phyloP scores from a whole-genome alignment of 2,329 filamentous ascomycete species.

The Dothideomycetidae sp. region DNA sequence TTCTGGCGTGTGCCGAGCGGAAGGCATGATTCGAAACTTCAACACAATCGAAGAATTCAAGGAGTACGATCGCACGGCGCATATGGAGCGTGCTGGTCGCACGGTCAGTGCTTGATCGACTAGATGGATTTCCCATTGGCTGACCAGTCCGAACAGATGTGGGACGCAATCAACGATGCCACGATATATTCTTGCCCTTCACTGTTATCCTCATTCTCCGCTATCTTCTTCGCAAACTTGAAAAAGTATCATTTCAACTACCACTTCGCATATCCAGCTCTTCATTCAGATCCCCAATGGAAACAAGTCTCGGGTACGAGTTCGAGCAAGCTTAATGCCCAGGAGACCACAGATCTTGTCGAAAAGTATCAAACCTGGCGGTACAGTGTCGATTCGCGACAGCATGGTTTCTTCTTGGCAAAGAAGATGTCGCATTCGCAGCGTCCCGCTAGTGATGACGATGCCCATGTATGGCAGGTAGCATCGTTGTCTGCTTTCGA shows the following conservation, averaged over 20 bases:
- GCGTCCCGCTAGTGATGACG: not conserved
- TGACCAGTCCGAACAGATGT: conserved; percentile 47
- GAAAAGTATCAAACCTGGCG: conserved; percentile 80
- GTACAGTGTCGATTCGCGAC: conserved; percentile 63
- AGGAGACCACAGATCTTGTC: conserved; percentile 65
- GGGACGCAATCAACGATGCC: conserved; percentile 93
- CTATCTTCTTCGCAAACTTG: conserved; percentile 85
- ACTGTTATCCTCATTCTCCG: conserved; percentile 72
- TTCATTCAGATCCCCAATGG: conserved; percentile 83
- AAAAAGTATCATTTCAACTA: conserved; percentile 98
- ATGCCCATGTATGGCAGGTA: conserved; percentile 49
- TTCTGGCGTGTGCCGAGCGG: conserved; percentile 61
- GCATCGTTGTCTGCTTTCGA: conserved; percentile 67
- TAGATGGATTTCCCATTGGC: conserved; percentile 1
- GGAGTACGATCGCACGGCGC: conserved; percentile 61
- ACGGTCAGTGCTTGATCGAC: conserved; percentile 43
- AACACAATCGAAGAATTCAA: conserved; percentile 93
- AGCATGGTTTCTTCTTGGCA: conserved; percentile 92
- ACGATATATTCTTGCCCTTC: conserved; percentile 93
- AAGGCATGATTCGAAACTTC: conserved; percentile 89
- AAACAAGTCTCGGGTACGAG: conserved; percentile 32
- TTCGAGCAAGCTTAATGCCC: conserved; percentile 36
- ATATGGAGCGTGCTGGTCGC: conserved; percentile 64
- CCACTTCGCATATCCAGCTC: conserved; percentile 89
- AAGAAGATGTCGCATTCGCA: conserved; percentile 44